These are phyloP conservation scores for Leucosporidium creatinivorum DNA, from an alignment of 768 basidiomycete genomes.

Conservation along the genomic window DNA sequence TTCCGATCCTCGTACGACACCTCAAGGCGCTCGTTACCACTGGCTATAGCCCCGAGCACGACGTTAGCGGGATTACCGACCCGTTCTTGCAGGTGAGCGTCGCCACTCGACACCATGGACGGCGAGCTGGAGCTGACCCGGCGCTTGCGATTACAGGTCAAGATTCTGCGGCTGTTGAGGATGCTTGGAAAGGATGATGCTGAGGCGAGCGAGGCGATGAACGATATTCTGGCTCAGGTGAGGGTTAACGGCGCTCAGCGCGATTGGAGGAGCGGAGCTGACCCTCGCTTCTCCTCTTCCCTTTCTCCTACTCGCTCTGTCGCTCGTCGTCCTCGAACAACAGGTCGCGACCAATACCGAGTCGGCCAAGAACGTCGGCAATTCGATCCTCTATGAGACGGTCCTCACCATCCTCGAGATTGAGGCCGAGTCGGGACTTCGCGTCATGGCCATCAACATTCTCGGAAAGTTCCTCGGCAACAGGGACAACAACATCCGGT, in stretches of 20 bases:
- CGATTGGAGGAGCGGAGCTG: background rate
- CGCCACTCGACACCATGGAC: background rate
- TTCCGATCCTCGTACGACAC: conserved; percentile 86
- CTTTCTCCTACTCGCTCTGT: background rate
- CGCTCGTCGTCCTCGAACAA: background rate
- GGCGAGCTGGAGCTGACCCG: background rate
- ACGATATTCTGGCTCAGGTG: conserved; percentile 93
- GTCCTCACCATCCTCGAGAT: conserved; percentile 94
- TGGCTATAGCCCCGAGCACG: conserved; percentile 96
- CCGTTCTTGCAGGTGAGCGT: conserved; percentile 67
- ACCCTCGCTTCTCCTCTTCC: background rate
- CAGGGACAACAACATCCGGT: conserved; percentile 98
- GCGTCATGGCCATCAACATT: conserved; percentile 99
- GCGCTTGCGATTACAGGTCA: conserved; percentile 57
- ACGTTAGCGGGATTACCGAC: conserved; percentile 98
- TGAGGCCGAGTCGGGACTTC: conserved; percentile 87
- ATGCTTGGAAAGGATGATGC: conserved; percentile 78
- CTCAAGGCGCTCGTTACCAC: conserved; percentile 91
- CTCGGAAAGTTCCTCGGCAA: conserved; percentile 96
- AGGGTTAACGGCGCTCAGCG: conserved; percentile 21
- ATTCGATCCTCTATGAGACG: conserved; percentile 94
- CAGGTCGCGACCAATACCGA: conserved; percentile 99
- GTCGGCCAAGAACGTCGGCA: conserved; percentile 94
- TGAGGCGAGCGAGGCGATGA: conserved; percentile 90
- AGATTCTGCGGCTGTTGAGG: conserved; percentile 78